Evolutionary conservation across 1,139 yeast species (phyloP).

Genomic region (Diutina sp.): DNA sequence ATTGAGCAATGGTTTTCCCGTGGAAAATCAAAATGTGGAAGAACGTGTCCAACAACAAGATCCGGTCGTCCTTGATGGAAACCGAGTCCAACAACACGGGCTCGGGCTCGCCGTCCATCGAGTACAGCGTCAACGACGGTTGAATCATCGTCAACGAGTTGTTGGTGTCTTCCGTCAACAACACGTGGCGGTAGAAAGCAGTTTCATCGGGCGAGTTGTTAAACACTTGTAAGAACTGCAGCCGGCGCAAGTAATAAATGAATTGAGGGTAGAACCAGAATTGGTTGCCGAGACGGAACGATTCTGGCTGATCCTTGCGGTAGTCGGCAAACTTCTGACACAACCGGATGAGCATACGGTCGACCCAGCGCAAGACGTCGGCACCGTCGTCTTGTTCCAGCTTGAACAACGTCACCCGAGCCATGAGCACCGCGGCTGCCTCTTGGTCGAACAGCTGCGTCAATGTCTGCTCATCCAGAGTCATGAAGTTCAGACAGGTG

Average conservation of each 20-base stretch:
- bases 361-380: slow-evolving; percentile 40
- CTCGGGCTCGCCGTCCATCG: slow-evolving; percentile 69
- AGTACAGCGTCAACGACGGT: slow-evolving; percentile 84
- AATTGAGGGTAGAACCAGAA: slow-evolving; percentile 74
- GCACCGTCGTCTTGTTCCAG: slow-evolving; percentile 59
- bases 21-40: slow-evolving; percentile 93
- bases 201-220: slow-evolving; percentile 98
- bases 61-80: slow-evolving; percentile 81
- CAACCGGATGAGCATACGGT: slow-evolving; percentile 36
- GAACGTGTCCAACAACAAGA: slow-evolving; percentile 82
- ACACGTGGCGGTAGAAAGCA: slow-evolving; percentile 89
- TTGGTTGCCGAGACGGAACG: slow-evolving; percentile 34
- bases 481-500: slow-evolving; percentile 55
- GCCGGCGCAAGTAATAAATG: slow-evolving; percentile 89
- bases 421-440: slow-evolving; percentile 94
- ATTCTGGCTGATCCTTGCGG: slow-evolving; percentile 33
- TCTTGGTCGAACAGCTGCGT: slow-evolving; percentile 88
- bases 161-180: slow-evolving; percentile 81
- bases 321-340: slow-evolving; percentile 41
- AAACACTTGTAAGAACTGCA: slow-evolving; percentile 92
- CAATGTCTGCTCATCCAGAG: slow-evolving; percentile 33
- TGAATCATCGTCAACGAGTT: slow-evolving; percentile 96
- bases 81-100: slow-evolving; percentile 93
- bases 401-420: slow-evolving; percentile 85
- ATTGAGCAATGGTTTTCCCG: slow-evolving; percentile 88